A percentile compares a stretch with the other conserved stretches of the same genome.
Evolutionary conservation across 2,329 filamentous ascomycete species (phyloP).

Genomic region (Ceratocystis harringtonii): DNA sequence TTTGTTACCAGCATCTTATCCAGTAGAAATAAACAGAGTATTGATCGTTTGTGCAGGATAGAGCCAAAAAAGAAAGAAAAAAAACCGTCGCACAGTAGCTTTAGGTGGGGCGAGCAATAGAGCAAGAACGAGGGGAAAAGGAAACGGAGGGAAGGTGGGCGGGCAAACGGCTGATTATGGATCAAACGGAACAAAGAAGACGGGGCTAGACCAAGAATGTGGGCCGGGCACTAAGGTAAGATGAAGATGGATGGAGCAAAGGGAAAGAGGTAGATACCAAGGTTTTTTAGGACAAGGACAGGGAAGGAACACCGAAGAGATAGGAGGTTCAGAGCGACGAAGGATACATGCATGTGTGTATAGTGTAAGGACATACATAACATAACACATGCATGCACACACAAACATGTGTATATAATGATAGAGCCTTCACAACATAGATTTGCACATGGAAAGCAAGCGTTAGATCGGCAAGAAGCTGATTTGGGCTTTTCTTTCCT

Average conservation of each 20-base stretch:
- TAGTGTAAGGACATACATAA: not conserved
- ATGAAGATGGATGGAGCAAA: not conserved
- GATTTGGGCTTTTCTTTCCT: not conserved
- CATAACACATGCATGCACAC: not conserved
- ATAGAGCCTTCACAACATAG: not conserved
- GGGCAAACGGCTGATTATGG: not conserved
- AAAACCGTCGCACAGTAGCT: not conserved
- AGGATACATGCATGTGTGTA: not conserved
- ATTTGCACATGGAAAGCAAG: not conserved
- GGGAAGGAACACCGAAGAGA: not conserved
- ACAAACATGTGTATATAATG: not conserved
- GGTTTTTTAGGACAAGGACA: not conserved
- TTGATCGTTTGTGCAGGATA: too few species aligned
- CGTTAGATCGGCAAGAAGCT: not conserved
- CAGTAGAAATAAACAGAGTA: too few species aligned
- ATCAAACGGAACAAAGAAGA: constrained; percentile 1
- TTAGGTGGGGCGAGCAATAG: not conserved
- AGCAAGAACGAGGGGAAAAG: not conserved
- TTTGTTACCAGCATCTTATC: too few species aligned
- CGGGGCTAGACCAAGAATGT: constrained; percentile 2
- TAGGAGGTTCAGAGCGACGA: not conserved
- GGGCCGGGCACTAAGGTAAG: not conserved
- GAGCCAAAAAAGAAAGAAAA: not conserved
- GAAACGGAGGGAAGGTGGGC: not conserved
- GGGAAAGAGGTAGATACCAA: not conserved